A percentile compares a stretch with the other conserved stretches of the same genome.
Evolutionary conservation across 2,329 filamentous ascomycete genomes (phyloP).

Genomic region (Botryotinia calthae): DNA sequence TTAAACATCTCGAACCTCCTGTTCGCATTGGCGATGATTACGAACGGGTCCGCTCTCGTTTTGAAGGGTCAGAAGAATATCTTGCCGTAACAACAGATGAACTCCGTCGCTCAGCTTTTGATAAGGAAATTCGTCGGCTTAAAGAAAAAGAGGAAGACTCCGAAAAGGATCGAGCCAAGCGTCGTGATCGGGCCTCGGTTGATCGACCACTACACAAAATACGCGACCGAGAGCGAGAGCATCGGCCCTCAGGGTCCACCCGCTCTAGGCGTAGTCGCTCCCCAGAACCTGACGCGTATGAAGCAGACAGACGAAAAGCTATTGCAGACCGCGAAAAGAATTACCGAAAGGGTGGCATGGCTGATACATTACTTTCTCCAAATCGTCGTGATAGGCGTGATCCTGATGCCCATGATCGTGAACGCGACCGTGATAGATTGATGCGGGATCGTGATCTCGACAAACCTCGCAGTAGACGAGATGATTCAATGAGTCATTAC

Average conservation of each 20-base stretch:
- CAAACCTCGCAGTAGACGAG: slow-evolving; percentile 51
- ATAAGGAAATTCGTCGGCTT: slow-evolving; percentile 87
- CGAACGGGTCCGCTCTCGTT: slow-evolving; percentile 78
- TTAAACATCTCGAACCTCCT: slow-evolving; percentile 88
- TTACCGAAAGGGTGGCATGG: slow-evolving; percentile 76
- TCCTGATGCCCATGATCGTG: slow-evolving; percentile 37
- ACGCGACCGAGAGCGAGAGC: slow-evolving; percentile 60
- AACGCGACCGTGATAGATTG: slow-evolving; percentile 37
- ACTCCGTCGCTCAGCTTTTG: slow-evolving; percentile 77
- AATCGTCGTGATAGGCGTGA: slow-evolving; percentile 41
- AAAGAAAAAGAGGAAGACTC: slow-evolving; percentile 84
- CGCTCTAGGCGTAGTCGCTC: slow-evolving; percentile 72
- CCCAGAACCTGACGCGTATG: slow-evolving; percentile 91
- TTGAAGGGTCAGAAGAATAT: slow-evolving; percentile 82
- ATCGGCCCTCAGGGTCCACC: slow-evolving; percentile 47
- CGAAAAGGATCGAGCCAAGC: slow-evolving; percentile 63
- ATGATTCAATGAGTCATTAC: slow-evolving; percentile 65
- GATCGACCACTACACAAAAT: slow-evolving; percentile 43
- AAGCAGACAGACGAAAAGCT: slow-evolving; percentile 90
- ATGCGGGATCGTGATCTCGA: slow-evolving; percentile 40
- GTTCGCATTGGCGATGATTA: slow-evolving; percentile 76
- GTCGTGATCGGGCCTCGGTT: slow-evolving; percentile 55
- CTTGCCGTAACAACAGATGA: slow-evolving; percentile 80
- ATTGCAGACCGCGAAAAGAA: slow-evolving; percentile 92
- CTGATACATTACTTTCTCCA: slow-evolving; percentile 56